Percentiles rank a stretch among this genome's conserved stretches.
Conservation (phyloP, 495 filamentous ascomycete species). For the Penicillium alfredii region DNA sequence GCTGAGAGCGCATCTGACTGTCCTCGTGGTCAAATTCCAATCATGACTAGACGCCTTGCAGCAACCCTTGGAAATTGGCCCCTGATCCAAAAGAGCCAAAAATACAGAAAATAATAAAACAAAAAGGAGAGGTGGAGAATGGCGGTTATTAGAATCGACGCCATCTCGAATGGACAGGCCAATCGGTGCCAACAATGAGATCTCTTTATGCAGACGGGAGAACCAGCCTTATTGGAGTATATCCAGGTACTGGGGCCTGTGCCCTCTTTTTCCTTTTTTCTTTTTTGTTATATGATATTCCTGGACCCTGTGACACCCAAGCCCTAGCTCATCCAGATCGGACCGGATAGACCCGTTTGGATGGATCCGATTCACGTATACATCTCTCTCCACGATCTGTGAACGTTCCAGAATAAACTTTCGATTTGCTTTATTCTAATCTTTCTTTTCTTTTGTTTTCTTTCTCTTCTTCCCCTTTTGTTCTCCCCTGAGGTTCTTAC, state of each 20-base stretch:
- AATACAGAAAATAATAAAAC: background rate
- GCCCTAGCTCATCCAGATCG: background rate
- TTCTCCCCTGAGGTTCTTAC: slow-evolving; percentile 5
- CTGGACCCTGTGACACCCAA: background rate
- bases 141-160: slow-evolving; percentile 21
- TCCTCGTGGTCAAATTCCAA: slow-evolving; percentile 27
- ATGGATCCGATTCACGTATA: slow-evolving; percentile 29
- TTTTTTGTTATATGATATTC: background rate
- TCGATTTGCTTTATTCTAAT: slow-evolving; percentile 9
- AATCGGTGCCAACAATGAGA: slow-evolving; percentile 15
- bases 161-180: slow-evolving; percentile 10
- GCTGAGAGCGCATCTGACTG: slow-evolving; percentile 1
- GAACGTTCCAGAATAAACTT: slow-evolving; percentile 24
- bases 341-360: slow-evolving; percentile 29
- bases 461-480: slow-evolving; percentile 4
- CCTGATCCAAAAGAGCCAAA: background rate
- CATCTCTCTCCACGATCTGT: slow-evolving; percentile 13
- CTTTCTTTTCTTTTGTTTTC: slow-evolving; percentile 4
- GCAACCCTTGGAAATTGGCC: slow-evolving; percentile 3
- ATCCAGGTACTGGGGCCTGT: slow-evolving; percentile 1
- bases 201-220: slow-evolving; percentile 17
- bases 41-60: slow-evolving; percentile 28
- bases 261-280: background rate
- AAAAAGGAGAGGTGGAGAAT: slow-evolving; percentile 11
- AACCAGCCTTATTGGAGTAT: slow-evolving; percentile 10